phyloP scores from a whole-genome alignment of 2,329 filamentous ascomycete genomes.

The Xylaria sp. region DNA sequence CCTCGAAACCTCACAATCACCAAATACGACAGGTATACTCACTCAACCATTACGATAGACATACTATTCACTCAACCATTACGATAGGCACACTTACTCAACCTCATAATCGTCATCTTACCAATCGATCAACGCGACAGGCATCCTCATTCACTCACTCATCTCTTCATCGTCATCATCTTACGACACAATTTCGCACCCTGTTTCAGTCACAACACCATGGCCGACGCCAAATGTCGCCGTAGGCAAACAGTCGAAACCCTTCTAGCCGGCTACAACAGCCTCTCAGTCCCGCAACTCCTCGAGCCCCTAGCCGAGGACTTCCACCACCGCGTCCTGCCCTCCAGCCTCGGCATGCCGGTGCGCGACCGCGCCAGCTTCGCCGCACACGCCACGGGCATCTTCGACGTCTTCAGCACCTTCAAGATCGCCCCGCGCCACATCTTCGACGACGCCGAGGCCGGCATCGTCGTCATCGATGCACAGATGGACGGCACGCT shows the following conservation, averaged over 20 bases:
- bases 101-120: too few relatives aligned
- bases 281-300: conserved; percentile 36
- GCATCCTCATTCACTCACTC: background rate
- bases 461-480: conserved; percentile 35
- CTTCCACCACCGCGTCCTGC: conserved; percentile 39
- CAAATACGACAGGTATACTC: too few relatives aligned
- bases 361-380: conserved; percentile 35
- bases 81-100: too few relatives aligned
- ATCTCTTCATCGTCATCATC: too few relatives aligned
- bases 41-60: too few relatives aligned
- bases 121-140: too few relatives aligned
- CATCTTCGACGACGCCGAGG: conserved; percentile 31
- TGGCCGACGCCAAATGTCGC: conserved; percentile 1
- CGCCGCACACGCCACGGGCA: conserved; percentile 34
- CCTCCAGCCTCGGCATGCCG: conserved; percentile 36
- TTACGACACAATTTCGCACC: background rate
- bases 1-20: background rate
- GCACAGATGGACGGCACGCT: conserved; percentile 34
- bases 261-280: conserved; percentile 36
- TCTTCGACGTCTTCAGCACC: conserved; percentile 38
- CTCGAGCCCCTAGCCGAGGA: conserved; percentile 31
- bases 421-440: conserved; percentile 37
- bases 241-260: conserved; percentile 14
- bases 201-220: background rate
- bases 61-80: too few relatives aligned